A percentile compares a stretch with the other conserved stretches of the same genome.
Conservation (phyloP, 2,329 filamentous ascomycete genomes). For the Colletotrichum sp. region DNA sequence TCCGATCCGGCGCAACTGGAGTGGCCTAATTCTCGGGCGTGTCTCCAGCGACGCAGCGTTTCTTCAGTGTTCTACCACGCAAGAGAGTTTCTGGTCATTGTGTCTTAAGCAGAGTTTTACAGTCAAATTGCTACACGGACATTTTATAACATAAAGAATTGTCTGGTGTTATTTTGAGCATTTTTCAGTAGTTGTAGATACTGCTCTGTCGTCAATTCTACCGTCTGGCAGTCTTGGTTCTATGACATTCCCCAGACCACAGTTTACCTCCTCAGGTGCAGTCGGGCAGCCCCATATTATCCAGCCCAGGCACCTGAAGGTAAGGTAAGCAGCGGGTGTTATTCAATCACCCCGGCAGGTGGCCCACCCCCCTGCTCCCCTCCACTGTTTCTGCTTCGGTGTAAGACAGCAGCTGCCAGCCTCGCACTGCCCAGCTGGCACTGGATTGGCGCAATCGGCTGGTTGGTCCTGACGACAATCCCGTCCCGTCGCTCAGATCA, state of each 20-base stretch:
- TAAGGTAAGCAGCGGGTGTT: neutral
- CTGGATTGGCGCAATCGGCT: neutral
- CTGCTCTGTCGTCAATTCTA: no score
- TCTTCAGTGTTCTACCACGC: neutral
- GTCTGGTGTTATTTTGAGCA: neutral
- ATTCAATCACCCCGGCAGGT: neutral
- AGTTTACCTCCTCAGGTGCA: neutral
- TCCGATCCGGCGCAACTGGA: conserved; percentile 23
- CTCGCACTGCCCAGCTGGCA: conserved; percentile 8
- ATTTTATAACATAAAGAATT: neutral
- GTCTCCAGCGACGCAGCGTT: neutral
- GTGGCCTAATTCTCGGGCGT: conserved; percentile 22
- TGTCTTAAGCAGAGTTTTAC: neutral
- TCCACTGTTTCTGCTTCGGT: neutral
- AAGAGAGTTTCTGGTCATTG: neutral
- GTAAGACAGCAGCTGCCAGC: conserved; percentile 16
- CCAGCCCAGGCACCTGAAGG: neutral
- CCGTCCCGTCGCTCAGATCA: neutral
- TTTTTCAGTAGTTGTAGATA: neutral
- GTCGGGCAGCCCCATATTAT: neutral
- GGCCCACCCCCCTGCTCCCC: neutral
- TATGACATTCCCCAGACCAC: neutral
- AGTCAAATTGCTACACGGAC: neutral
- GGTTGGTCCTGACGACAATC: conserved; percentile 9
- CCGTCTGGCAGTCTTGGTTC: neutral